phyloP scores from a whole-genome alignment of 1,139 yeast species.

The Yamadazyma triangularis region DNA sequence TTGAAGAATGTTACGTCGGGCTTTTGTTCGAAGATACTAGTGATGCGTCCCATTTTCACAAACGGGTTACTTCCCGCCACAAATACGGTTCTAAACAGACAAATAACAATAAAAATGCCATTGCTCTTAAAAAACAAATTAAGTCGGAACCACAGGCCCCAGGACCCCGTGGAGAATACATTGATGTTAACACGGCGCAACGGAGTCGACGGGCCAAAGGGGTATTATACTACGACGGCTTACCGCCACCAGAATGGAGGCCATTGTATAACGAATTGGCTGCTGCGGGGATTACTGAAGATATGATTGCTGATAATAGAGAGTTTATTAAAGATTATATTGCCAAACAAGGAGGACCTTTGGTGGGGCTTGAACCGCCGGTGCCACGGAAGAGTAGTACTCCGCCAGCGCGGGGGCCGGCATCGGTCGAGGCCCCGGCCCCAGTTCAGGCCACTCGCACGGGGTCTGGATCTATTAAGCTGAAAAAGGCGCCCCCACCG shows the following conservation, averaged over 20 bases:
- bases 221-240: constrained; percentile 66
- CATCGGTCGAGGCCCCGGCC: constrained; percentile 2
- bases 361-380: constrained; percentile 84
- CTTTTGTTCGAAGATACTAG: constrained; percentile 81
- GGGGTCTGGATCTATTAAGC: constrained; percentile 14
- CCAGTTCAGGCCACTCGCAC: too few relatives aligned
- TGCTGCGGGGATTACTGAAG: constrained; percentile 77
- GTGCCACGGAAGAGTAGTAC: constrained; percentile 54
- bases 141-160: constrained; percentile 18
- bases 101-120: constrained; percentile 77
- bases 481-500: constrained; percentile 44
- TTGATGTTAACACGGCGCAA: constrained; percentile 49
- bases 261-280: constrained; percentile 70
- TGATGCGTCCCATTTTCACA: constrained; percentile 83
- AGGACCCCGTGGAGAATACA: constrained; percentile 73
- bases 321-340: constrained; percentile 79
- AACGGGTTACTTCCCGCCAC: constrained; percentile 68
- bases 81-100: constrained; percentile 88
- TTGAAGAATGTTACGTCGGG: constrained; percentile 89
- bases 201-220: constrained; percentile 55
- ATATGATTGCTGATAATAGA: constrained; percentile 83
- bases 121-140: constrained; percentile 61
- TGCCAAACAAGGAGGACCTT: constrained; percentile 73
- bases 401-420: neutral
- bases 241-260: constrained; percentile 86